These are phyloP conservation scores for Byssoonygena ceratinophila DNA, from an alignment of 2,329 filamentous ascomycete genomes.

Conservation along the genomic window DNA sequence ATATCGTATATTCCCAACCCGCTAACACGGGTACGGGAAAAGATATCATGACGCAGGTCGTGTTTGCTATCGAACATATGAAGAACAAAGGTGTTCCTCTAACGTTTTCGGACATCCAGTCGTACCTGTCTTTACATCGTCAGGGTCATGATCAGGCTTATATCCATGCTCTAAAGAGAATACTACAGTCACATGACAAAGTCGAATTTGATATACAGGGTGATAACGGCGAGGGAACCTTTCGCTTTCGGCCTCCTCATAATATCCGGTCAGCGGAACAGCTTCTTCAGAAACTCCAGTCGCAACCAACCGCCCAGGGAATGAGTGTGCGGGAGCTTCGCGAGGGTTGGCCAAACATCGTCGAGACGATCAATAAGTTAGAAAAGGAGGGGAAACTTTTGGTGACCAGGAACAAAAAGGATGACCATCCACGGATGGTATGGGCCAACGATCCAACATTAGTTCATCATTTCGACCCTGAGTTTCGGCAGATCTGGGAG, in stretches of 20 bases:
- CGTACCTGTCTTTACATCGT: conserved; percentile 63
- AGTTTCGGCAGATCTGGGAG: conserved; percentile 77
- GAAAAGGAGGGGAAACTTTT: conserved; percentile 70
- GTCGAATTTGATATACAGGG: conserved; percentile 47
- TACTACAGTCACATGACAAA: conserved; percentile 57
- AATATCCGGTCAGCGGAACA: conserved; percentile 68
- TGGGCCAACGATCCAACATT: conserved; percentile 81
- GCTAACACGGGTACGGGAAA: conserved; percentile 63
- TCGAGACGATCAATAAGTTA: conserved; percentile 64
- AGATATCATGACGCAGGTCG: conserved; percentile 77
- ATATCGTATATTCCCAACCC: conserved; percentile 61
- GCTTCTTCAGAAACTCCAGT: conserved; percentile 70
- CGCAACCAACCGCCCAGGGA: conserved; percentile 67
- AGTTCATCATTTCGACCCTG: conserved; percentile 62
- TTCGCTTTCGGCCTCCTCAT: conserved; percentile 73
- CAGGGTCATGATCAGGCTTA: conserved; percentile 47
- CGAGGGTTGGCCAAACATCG: conserved; percentile 85
- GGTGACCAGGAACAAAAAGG: conserved; percentile 84
- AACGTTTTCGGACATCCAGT: conserved; percentile 64
- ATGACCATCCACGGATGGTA: conserved; percentile 72
- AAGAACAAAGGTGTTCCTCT: conserved; percentile 58
- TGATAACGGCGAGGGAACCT: conserved; percentile 63
- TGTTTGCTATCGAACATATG: conserved; percentile 76
- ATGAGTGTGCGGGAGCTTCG: conserved; percentile 83
- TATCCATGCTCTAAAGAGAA: conserved; percentile 55